Evolutionary conservation across 208 protist species (phyloP).

Genomic region (Crithidia brevicula): DNA sequence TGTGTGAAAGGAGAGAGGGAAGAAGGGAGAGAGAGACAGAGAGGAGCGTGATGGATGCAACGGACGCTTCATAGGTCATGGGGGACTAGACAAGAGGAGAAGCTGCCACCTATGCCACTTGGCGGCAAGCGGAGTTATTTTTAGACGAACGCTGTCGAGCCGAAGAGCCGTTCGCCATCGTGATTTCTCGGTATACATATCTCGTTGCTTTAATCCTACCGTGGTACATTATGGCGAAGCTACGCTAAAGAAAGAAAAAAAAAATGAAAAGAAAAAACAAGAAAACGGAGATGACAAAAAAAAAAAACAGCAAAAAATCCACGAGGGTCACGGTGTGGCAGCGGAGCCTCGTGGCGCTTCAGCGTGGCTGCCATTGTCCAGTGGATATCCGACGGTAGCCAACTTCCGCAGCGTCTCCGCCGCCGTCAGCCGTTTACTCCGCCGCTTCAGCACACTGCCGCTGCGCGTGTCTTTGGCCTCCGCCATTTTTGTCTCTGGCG

Average conservation of each 20-base stretch:
- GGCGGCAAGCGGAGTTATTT: no score
- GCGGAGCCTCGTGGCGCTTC: not conserved
- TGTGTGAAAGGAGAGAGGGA: not conserved
- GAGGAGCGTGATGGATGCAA: no score
- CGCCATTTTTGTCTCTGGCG: not conserved
- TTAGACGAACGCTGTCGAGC: no score
- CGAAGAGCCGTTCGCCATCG: no score
- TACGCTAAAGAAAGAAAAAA: not conserved
- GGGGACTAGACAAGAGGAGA: no score
- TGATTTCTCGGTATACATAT: no score
- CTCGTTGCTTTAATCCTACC: no score
- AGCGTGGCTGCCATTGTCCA: not conserved
- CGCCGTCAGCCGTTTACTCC: conserved; percentile 14
- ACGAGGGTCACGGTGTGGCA: not conserved
- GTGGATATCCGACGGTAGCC: conserved; percentile 37
- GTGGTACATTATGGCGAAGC: not conserved
- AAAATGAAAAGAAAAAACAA: not conserved
- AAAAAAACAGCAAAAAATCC: no score
- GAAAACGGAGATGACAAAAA: not conserved
- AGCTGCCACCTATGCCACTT: no score
- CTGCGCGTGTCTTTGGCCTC: not conserved
- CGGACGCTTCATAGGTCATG: no score
- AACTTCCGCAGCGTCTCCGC: conserved; percentile 36
- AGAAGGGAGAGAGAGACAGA: not conserved
- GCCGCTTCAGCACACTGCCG: not conserved